Conservation (phyloP, 2,329 filamentous ascomycete genomes). For the Diaporthe velutina region DNA sequence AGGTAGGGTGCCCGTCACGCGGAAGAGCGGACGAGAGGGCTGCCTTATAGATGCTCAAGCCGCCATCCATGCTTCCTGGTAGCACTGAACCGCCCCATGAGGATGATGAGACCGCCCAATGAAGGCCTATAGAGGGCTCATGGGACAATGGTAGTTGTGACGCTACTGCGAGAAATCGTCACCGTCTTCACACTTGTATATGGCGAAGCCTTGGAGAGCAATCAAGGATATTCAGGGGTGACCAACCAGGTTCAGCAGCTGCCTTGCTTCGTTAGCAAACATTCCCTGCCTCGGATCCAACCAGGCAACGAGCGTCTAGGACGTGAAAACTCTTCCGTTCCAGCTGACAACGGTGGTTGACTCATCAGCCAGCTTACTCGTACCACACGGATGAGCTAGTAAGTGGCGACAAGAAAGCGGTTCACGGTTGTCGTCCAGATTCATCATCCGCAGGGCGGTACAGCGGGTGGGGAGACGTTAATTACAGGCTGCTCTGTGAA, state of each 20-base stretch:
- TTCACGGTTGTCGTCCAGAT: not conserved
- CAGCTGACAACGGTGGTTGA: not conserved
- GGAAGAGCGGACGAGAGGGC: not conserved
- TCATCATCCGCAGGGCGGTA: not conserved
- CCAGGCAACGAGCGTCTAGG: not conserved
- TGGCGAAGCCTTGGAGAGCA: no score
- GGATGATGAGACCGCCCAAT: not conserved
- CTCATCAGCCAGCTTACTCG: not conserved
- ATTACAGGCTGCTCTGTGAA: no score
- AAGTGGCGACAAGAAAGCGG: not conserved
- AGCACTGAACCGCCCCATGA: not conserved
- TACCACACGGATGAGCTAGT: not conserved
- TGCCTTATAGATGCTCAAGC: not conserved
- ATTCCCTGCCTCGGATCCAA: not conserved
- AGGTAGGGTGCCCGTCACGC: not conserved
- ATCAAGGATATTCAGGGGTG: not conserved
- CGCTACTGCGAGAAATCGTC: not conserved
- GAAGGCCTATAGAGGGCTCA: not conserved
- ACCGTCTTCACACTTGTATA: no score
- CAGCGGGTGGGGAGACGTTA: not conserved
- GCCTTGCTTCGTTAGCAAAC: not conserved
- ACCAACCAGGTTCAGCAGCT: not conserved
- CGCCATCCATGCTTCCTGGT: not conserved
- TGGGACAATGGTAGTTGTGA: not conserved
- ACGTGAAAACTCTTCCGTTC: no score